Evolutionary conservation across 148 eudicot species (phyloP), one percentile per base, ranked within the genome.

Genomic region (Limonium bicolor): DNA sequence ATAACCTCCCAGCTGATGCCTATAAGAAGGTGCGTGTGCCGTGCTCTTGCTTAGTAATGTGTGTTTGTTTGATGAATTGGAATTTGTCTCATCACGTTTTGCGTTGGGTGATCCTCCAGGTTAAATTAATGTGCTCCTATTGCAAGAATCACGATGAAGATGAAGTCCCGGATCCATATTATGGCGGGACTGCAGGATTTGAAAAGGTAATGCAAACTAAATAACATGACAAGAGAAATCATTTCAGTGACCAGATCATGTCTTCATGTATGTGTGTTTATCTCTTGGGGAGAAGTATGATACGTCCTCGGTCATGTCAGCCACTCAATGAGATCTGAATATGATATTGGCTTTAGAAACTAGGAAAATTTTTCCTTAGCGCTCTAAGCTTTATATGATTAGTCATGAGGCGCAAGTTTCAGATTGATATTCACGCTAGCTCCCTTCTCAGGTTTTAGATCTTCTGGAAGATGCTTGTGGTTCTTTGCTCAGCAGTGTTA

Each of bases 111-210:
- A 19, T 24, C 1, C 33, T 71, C 58, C 68, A 85, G 99, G 93
- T 90, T 36, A 65, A 55, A 51, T 56, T 90, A 36, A 85, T 90
- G 94, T 90, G 95, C 59, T 90, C 95, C 3, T 84, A 77, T 35
- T 85, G 99, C 54, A 90, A 78, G 75, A 90, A 63, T 54, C 95
- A 90, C 27, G 59, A 71, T 27, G 99, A 84, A 68, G 71, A 70
- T 7, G 78, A 85, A 64, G 97, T 90, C 44, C 95, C 97, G 0
- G 97, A 90, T 69, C 93, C 97, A 53, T 90, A 90, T 47, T 90
- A 80, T 73, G 95, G 95, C 22, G 95, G 95, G 45, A 60, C 77
- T 16, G 78, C 70, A 61, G 97, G 97, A 27, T 90, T 90, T 59
- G 95, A 90, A 64, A 80, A 90, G 93, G 97, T 90, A 80, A 55